Evolutionary conservation across 306 rosid genomes (phyloP), one percentile per base, ranked within the genome.

Genomic region (Lupinus albus): DNA sequence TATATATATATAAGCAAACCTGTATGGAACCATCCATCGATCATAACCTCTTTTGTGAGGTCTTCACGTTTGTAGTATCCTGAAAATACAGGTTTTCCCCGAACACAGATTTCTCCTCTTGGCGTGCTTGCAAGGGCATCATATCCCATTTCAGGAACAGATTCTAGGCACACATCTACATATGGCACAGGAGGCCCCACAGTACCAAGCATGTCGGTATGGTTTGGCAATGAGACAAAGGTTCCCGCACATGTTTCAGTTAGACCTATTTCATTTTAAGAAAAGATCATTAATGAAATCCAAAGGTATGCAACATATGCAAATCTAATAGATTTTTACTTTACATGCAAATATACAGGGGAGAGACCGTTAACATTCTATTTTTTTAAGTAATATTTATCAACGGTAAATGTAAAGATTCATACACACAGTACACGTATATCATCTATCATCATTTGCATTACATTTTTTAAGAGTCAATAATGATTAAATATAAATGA

Each of bases 101-200:
- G 87, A 5, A 92, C 70, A 76, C 98, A 92, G 12, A 92, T 76
- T 84, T 92, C 98, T 67, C 98, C 96, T 18, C 91, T 88, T 8
- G 98, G 89, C 1, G 82, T 82, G 69, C 66, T 81, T 8, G 84
- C 76, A 56, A 79, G 83, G 11, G 98, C 89, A 70, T 89, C 89
- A 46, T 92, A 92, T 75, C 91, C 98, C 98, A 92, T 84, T 58
- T 92, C 96, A 17, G 96, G 96, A 54, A 92, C 87, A 17, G 98
- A 92, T 79, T 92, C 95, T 11, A 92, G 81, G 73, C 96, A 75
- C 33, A 81, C 92, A 33, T 89, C 95, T 61, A 92, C 87, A 65
- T 83, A 87, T 39, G 96, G 96, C 60, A 89, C 74, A 5, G 98
- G 98, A 75, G 96, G 95, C 6, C 98, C 98, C 33, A 92, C 96